A percentile compares a stretch with the other conserved stretches of the same genome.
These are phyloP conservation scores for Knoxdaviesia capensis DNA, from an alignment of 2,329 filamentous ascomycete genomes.

Conservation along the genomic window DNA sequence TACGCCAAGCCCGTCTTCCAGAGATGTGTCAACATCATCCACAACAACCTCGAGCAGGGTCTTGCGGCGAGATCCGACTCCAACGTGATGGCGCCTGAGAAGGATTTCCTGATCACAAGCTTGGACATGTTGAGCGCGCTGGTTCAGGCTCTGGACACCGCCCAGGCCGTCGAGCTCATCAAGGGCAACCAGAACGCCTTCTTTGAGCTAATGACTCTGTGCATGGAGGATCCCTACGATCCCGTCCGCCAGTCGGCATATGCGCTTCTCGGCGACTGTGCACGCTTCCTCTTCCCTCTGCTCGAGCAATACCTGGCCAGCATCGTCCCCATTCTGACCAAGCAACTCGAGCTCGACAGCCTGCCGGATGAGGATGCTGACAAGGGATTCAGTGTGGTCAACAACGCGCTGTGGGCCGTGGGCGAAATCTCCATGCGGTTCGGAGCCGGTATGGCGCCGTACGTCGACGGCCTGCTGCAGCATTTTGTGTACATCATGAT, in stretches of 20 bases:
- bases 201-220: conserved; percentile 78
- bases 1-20: conserved; percentile 76
- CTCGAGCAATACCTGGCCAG: conserved; percentile 53
- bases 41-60: conserved; percentile 71
- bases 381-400: conserved; percentile 75
- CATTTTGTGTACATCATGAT: conserved; percentile 66
- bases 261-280: conserved; percentile 81
- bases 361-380: conserved; percentile 65
- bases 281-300: conserved; percentile 75
- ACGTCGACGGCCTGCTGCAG: conserved; percentile 55
- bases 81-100: conserved; percentile 61
- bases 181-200: conserved; percentile 58
- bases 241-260: conserved; percentile 95
- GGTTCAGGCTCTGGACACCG: conserved; percentile 64
- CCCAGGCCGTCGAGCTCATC: conserved; percentile 59
- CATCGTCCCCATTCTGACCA: conserved; percentile 64
- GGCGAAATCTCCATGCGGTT: conserved; percentile 80
- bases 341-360: conserved; percentile 66
- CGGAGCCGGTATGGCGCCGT: conserved; percentile 55
- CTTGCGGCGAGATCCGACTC: conserved; percentile 49
- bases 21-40: conserved; percentile 79
- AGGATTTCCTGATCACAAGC: conserved; percentile 92
- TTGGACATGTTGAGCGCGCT: conserved; percentile 84
- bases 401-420: conserved; percentile 94
- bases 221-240: conserved; percentile 78